Conservation (phyloP, 768 basidiomycete species). For the Amanita exitialis region DNA sequence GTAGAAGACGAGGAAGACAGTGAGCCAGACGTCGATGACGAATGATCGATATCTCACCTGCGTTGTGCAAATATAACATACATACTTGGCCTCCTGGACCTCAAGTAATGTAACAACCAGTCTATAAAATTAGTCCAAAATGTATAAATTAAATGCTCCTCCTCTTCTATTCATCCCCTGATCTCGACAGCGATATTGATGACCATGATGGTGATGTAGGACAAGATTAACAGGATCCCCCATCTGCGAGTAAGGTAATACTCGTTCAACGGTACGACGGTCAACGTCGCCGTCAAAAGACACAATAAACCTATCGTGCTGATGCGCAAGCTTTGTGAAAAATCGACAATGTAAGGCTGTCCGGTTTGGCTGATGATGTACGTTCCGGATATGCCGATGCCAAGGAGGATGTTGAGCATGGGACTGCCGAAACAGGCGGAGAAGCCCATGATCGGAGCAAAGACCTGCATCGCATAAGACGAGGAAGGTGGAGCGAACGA, state of each 20-base stretch:
- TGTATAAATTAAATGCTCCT: conserved; percentile 4
- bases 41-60: not conserved
- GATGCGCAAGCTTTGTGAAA: conserved; percentile 77
- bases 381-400: conserved; percentile 86
- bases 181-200: conserved; percentile 77
- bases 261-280: conserved; percentile 79
- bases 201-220: conserved; percentile 69
- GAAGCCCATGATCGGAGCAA: conserved; percentile 91
- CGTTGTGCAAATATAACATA: not conserved
- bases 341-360: conserved; percentile 60
- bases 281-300: conserved; percentile 63
- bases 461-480: conserved; percentile 34
- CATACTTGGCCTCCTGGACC: not conserved
- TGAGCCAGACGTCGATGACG: conserved; percentile 32
- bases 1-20: conserved; percentile 63
- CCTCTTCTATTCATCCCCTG: conserved; percentile 12
- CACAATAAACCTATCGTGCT: conserved; percentile 74
- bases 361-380: conserved; percentile 64
- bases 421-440: conserved; percentile 92
- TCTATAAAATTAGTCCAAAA: conserved; percentile 2
- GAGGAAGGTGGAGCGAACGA: not conserved
- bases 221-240: conserved; percentile 70
- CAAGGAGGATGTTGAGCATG: conserved; percentile 86
- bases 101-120: not conserved
- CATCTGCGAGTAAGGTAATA: conserved; percentile 73